Percentiles rank a stretch among this genome's conserved stretches.
Conservation (phyloP, 2,329 filamentous ascomycete genomes). For the Botrytis elliptica region DNA sequence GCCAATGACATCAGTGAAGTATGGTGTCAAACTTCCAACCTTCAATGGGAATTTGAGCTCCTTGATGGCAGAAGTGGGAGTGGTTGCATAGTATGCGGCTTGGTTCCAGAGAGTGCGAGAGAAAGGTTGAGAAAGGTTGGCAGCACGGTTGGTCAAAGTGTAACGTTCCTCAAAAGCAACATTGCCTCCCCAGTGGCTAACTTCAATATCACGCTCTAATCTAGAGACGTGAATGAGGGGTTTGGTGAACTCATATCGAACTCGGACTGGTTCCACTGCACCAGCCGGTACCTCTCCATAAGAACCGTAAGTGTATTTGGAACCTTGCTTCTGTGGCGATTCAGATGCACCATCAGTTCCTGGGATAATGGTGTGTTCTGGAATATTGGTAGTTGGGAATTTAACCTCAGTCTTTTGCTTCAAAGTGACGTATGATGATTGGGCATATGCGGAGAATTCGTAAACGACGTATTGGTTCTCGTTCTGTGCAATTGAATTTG, state of each 20-base stretch:
- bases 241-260: constrained; percentile 95
- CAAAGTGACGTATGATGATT: constrained; percentile 77
- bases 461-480: constrained; percentile 86
- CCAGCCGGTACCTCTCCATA: constrained; percentile 82
- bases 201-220: constrained; percentile 87
- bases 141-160: constrained; percentile 81
- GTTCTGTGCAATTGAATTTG: constrained; percentile 76
- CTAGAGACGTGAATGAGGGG: constrained; percentile 76
- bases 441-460: constrained; percentile 80
- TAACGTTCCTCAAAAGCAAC: constrained; percentile 93
- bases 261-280: constrained; percentile 66
- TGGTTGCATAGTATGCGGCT: constrained; percentile 67
- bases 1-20: constrained; percentile 94
- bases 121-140: constrained; percentile 71
- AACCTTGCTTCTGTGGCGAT: constrained; percentile 76
- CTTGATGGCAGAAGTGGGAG: constrained; percentile 74
- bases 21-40: constrained; percentile 78
- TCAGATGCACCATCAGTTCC: constrained; percentile 56
- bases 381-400: constrained; percentile 72
- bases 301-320: constrained; percentile 85
- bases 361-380: constrained; percentile 78
- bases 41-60: constrained; percentile 78
- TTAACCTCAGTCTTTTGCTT: constrained; percentile 99
- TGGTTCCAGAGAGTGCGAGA: constrained; percentile 75
- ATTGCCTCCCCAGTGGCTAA: constrained; percentile 98